These are phyloP conservation scores for Fusarium subtropicale DNA, from an alignment of 2,329 filamentous ascomycete species.

Conservation along the genomic window DNA sequence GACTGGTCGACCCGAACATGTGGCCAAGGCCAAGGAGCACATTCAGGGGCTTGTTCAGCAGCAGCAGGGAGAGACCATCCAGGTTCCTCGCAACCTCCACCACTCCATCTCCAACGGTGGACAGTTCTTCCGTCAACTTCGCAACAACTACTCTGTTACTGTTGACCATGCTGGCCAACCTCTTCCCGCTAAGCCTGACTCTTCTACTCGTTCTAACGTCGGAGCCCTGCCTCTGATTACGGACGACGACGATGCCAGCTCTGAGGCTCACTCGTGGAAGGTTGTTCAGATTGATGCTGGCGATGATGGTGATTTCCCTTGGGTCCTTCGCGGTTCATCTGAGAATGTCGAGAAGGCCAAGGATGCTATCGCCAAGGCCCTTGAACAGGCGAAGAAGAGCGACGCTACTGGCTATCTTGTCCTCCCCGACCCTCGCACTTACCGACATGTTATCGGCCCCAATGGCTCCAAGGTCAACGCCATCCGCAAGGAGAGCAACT, in stretches of 20 bases:
- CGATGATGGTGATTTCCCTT: slow-evolving; percentile 83
- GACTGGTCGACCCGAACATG: slow-evolving; percentile 79
- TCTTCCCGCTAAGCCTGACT: slow-evolving; percentile 75
- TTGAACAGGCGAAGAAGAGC: slow-evolving; percentile 77
- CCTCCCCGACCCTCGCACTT: slow-evolving; percentile 87
- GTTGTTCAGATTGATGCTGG: slow-evolving; percentile 72
- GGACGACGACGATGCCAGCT: slow-evolving; percentile 75
- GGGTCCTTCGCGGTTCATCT: slow-evolving; percentile 83
- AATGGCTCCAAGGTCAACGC: slow-evolving; percentile 91
- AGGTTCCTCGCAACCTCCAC: slow-evolving; percentile 84
- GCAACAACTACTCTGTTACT: slow-evolving; percentile 86
- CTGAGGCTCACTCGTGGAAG: slow-evolving; percentile 84
- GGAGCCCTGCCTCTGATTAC: slow-evolving; percentile 88
- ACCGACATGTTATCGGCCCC: slow-evolving; percentile 89
- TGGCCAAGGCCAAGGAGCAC: slow-evolving; percentile 88
- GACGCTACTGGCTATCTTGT: slow-evolving; percentile 86
- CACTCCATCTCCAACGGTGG: slow-evolving; percentile 89
- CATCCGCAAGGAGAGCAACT: slow-evolving; percentile 91
- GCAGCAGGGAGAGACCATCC: slow-evolving; percentile 87
- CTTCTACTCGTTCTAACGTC: slow-evolving; percentile 66
- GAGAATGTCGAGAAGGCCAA: slow-evolving; percentile 88
- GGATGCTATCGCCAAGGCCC: slow-evolving; percentile 76
- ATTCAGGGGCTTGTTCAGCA: slow-evolving; percentile 83
- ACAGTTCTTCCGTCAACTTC: slow-evolving; percentile 90
- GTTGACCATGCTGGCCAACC: slow-evolving; percentile 90